Base-by-base conservation (phyloP, 1,139 yeast genomes). In the Pichia kudriavzevii region DNA sequence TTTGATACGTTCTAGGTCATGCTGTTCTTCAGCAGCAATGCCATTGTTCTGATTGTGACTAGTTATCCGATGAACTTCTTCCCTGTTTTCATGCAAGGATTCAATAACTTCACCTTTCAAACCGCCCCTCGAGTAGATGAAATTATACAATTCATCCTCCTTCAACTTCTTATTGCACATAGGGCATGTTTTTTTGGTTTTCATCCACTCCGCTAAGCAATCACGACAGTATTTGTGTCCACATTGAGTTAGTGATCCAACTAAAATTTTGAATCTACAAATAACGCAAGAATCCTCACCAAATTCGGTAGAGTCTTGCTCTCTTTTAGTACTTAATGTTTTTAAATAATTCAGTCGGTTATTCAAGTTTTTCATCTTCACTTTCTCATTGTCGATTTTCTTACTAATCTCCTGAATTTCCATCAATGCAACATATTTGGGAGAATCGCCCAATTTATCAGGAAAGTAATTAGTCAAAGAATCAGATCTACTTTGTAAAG, bases 181-280 rank as follows among this genome's bases (percentile, higher is more conserved):
- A 0, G 97, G 97, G 56, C 97, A 88, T 1, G 63, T 56, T 7
- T 56, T 54, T 26, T 68, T 68, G 15, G 63, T 63, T 11, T 59
- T 62, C 37, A 50, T 52, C 97, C 98, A 91, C 39, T 69, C 76
- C 12, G 60, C 66, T 25, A 87, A 63, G 55, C 97, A 88, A 2
- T 72, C 79, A 40, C 73, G 71, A 53, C 96, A 88, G 53, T 80
- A 88, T 48, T 78, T 79, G 57, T 88, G 97, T 0, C 96, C 96
- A 66, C 97, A 88, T 14, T 75, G 76, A 0, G 94, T 79, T 41
- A 88, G 63, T 0, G 91, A 70, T 0, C 97, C 97, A 31, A 75
- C 65, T 3, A 74, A 66, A 30, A 87, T 84, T 2, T 69, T 55
- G 4, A 75, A 67, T 17, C 80, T 72, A 54, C 98, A 91, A 45